phyloP scores from a whole-genome alignment of 805 yeast species.

The Blastobotrys robertii region DNA sequence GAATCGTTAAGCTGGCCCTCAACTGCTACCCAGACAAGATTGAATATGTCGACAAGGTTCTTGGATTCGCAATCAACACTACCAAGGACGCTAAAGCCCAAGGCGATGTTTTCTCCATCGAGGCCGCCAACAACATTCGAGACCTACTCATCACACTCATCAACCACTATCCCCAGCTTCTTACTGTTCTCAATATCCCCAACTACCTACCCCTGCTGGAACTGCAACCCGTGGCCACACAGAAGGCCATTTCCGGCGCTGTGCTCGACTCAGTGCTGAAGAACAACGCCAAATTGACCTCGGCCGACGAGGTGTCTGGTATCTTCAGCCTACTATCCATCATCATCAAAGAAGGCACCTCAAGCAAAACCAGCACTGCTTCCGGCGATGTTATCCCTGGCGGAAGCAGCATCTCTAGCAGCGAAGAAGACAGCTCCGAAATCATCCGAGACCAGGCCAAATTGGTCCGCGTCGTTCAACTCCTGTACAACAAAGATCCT shows the following conservation, averaged over 20 bases:
- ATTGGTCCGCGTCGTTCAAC: constrained; percentile 60
- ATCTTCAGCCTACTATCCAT: constrained; percentile 50
- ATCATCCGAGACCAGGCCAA: constrained; percentile 24
- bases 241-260: constrained; percentile 47
- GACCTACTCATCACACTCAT: constrained; percentile 29
- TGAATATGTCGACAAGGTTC: constrained; percentile 52
- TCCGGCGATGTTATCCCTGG: constrained; percentile 6
- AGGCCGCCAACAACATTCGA: constrained; percentile 20
- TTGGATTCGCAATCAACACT: constrained; percentile 37
- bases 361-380: constrained; percentile 5
- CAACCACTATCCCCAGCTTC: constrained; percentile 21
- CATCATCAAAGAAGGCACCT: constrained; percentile 35
- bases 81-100: constrained; percentile 19
- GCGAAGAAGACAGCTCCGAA: constrained; percentile 15
- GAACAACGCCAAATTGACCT: constrained; percentile 30
- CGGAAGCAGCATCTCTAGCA: neutral
- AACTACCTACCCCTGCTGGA: constrained; percentile 46
- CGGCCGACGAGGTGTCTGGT: constrained; percentile 44
- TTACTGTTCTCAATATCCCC: constrained; percentile 30
- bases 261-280: constrained; percentile 50
- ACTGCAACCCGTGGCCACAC: constrained; percentile 42
- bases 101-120: constrained; percentile 19
- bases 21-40: constrained; percentile 55
- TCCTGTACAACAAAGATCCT: constrained; percentile 44
- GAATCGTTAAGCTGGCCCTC: constrained; percentile 55